A percentile compares a stretch with the other conserved stretches of the same genome.
Evolutionary conservation across 1,284 basidiomycete genomes (phyloP).

Genomic region (Ceratobasidium papillatum): DNA sequence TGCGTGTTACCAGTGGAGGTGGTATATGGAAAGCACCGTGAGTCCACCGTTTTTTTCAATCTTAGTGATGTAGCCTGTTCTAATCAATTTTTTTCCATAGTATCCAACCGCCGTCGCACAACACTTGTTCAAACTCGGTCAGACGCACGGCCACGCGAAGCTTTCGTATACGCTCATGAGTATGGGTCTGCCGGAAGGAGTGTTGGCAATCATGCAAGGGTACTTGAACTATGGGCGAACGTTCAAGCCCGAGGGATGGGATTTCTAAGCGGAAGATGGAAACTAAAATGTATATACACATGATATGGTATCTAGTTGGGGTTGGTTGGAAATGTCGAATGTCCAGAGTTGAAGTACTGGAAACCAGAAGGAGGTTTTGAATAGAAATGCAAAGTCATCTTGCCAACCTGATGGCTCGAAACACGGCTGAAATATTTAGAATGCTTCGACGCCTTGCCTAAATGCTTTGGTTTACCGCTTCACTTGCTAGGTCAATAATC

Average conservation of each 20-base stretch:
- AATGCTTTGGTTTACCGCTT: no score
- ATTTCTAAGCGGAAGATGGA: conserved; percentile 42
- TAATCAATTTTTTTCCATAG: no score
- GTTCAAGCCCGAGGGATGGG: conserved; percentile 73
- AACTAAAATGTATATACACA: conserved; percentile 6
- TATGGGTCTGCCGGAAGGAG: conserved; percentile 87
- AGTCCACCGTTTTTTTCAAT: conserved; percentile 50
- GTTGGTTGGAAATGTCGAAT: no score
- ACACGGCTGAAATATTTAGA: no score
- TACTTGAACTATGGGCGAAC: conserved; percentile 81
- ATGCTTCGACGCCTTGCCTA: no score
- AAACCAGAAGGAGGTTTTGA: no score
- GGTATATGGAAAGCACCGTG: conserved; percentile 79
- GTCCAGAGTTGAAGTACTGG: no score
- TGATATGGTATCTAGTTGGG: background rate
- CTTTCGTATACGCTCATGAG: conserved; percentile 93
- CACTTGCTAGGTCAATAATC: no score
- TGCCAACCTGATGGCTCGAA: no score
- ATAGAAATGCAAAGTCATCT: no score
- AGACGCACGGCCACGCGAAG: conserved; percentile 94
- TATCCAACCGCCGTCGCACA: conserved; percentile 92
- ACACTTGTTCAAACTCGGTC: conserved; percentile 91
- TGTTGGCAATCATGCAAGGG: conserved; percentile 86
- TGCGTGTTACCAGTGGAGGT: conserved; percentile 79
- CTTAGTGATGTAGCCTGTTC: no score